Conservation (phyloP, 495 filamentous ascomycete genomes). For the Hypoxylon perforatum region DNA sequence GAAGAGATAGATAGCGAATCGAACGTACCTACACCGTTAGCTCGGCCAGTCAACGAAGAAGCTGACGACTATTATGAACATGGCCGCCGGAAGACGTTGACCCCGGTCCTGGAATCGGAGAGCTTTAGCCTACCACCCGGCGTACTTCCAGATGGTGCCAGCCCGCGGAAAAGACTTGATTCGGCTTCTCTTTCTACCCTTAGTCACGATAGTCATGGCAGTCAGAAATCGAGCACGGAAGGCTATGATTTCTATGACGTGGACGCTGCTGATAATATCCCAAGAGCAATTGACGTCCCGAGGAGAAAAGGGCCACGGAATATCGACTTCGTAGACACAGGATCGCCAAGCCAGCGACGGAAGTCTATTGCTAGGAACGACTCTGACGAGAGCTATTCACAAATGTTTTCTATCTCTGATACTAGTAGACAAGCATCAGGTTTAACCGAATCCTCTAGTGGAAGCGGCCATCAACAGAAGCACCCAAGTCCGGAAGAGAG, state of each 20-base stretch:
- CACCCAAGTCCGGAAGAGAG: constrained; percentile 31
- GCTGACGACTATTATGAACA: constrained; percentile 43
- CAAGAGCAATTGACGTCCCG: constrained; percentile 55
- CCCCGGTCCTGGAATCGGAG: constrained; percentile 55
- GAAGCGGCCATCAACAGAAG: constrained; percentile 33
- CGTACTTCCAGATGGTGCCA: constrained; percentile 42
- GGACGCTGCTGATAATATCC: constrained; percentile 58
- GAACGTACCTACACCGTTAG: constrained; percentile 82
- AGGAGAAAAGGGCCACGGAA: constrained; percentile 41
- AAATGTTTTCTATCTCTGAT: constrained; percentile 83
- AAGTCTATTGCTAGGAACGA: constrained; percentile 69
- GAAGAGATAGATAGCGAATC: constrained; percentile 77
- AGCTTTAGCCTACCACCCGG: constrained; percentile 56
- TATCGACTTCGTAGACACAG: constrained; percentile 46
- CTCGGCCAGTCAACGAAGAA: constrained; percentile 69
- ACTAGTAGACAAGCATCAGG: constrained; percentile 61
- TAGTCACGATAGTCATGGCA: constrained; percentile 55
- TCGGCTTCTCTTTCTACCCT: constrained; percentile 56
- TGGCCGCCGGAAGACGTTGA: constrained; percentile 44
- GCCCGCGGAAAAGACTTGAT: constrained; percentile 52
- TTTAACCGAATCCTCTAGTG: constrained; percentile 52
- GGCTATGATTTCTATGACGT: constrained; percentile 69
- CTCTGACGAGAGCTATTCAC: constrained; percentile 79
- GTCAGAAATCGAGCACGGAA: constrained; percentile 59
- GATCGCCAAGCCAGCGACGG: constrained; percentile 39